Percentiles rank a stretch among this genome's conserved stretches.
phyloP scores from a whole-genome alignment of 225 moss, liverwort and hornwort species.

The Climacium dendroides region DNA sequence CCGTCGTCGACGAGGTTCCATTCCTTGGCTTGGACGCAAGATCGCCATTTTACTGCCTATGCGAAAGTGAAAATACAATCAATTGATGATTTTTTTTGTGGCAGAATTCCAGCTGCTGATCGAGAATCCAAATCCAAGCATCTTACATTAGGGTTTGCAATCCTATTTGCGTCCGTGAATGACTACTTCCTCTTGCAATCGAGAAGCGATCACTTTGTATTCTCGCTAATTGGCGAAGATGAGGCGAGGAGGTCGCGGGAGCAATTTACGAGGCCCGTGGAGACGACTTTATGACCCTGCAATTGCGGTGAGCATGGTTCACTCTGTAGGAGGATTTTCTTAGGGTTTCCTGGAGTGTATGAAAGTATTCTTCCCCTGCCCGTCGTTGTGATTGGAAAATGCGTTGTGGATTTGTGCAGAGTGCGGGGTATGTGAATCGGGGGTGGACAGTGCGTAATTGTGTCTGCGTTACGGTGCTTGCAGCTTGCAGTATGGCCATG shows the following conservation, averaged over 20 bases:
- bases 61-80: background rate
- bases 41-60: background rate
- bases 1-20: background rate
- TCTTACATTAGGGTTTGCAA: background rate
- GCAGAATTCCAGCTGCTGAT: background rate
- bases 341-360: background rate
- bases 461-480: background rate
- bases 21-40: background rate
- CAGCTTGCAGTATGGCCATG: slow-evolving; percentile 1
- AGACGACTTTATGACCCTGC: background rate
- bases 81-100: background rate
- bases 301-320: background rate
- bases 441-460: background rate
- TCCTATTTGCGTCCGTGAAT: background rate
- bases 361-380: background rate
- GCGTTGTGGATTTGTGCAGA: background rate
- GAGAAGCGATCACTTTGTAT: background rate
- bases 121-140: background rate
- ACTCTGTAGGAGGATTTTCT: background rate
- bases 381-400: background rate
- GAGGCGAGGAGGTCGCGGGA: slow-evolving; percentile 14
- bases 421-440: background rate
- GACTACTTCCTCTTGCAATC: background rate
- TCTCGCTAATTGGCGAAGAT: background rate
- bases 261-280: background rate